Base-by-base conservation (phyloP, 306 rosid species). In the Spatholobus suberectus region DNA sequence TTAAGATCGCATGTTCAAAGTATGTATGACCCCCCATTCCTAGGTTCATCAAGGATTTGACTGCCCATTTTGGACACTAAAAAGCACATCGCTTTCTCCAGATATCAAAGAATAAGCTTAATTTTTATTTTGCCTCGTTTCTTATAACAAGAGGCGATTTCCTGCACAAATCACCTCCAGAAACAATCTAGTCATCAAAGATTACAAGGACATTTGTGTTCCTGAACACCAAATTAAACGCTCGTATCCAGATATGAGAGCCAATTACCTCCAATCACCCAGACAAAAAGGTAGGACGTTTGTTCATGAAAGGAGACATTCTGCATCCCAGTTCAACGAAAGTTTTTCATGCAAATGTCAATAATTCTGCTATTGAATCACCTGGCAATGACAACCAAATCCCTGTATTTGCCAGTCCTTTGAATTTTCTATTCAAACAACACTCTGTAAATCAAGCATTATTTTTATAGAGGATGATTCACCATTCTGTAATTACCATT, bases 141-240 rank as follows among this genome's bases (percentile, higher is more conserved):
- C 81, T 67, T 76, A 80, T 63, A 34, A 62, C 51, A 75, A 34
- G 41, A 82, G 32, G 75, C 70, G 29, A 67, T 86, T 46, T 81
- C 89, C 95, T 83, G 91, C 93, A 83, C 70, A 86, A 24, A 58
- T 62, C 81, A 63, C 55, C 34, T 38, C 87, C 83, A 72, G 68
- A 38, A 71, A 46, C 80, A 77, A 63, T 37, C 81, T 62, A 83
- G 65, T 70, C 49, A 51, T 70, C 75, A 85, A 57, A 82, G 32
- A 83, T 41, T 77, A 41, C 43, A 69, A 47, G n/a, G 58, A 37
- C 35, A 75, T 69, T 68, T 61, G 81, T 29, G 54, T 79, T 85
- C 85, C 90, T 66, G 83, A 87, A 83, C 79, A 85, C 81, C 83
- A 87, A 70, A 80, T 84, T 75, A 71, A 70, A 87, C 75, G 70